Conservation (phyloP, 345 rosid genomes). For the Raphanus raphanistrum region DNA sequence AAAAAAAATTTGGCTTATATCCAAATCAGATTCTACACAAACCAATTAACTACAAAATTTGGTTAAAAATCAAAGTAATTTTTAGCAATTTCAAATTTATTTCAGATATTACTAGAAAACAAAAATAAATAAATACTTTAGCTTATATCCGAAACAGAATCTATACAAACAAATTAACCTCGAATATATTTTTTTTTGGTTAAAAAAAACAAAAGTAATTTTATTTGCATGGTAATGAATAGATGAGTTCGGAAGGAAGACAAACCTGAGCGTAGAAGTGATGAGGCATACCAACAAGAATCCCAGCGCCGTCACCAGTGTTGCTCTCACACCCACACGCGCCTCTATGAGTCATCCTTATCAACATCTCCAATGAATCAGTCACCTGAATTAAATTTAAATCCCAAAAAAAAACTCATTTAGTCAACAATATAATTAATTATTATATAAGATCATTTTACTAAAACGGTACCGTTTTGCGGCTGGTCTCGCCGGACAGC, state of each 20-base stretch:
- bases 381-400: conserved; percentile 47
- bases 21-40: background rate
- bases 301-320: conserved; percentile 99
- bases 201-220: background rate
- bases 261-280: conserved; percentile 69
- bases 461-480: conserved; percentile 62
- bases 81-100: conserved; percentile 5
- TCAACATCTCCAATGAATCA: conserved; percentile 95
- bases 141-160: background rate
- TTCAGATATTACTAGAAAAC: background rate
- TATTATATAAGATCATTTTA: no score
- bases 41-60: background rate
- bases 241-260: background rate
- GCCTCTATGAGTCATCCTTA: conserved; percentile 94
- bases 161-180: background rate
- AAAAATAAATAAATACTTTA: background rate
- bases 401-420: no score
- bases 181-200: background rate
- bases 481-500: conserved; percentile 80
- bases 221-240: conserved; percentile 16
- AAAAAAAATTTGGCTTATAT: background rate
- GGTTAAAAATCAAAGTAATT: background rate
- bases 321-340: conserved; percentile 98
- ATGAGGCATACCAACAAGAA: conserved; percentile 89
- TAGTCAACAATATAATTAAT: background rate